Evolutionary conservation across 106 monocot genomes (phyloP).

Genomic region (Dendrobium nobile): DNA sequence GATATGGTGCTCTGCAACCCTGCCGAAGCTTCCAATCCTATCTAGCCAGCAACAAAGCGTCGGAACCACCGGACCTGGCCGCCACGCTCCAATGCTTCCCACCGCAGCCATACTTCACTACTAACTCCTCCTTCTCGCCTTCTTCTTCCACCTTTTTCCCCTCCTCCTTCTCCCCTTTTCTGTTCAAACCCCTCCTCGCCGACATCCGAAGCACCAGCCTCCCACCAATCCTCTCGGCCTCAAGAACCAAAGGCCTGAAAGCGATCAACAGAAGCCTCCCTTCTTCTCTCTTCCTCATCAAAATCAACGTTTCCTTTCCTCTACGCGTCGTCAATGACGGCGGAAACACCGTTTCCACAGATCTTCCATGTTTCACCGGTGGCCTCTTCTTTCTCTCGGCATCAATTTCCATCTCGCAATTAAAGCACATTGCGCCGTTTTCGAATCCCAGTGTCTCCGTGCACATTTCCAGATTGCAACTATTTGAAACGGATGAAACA

Average conservation of each 20-base stretch:
- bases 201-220: slow-evolving; percentile 7
- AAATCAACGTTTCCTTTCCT: neutral
- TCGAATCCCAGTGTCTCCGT: slow-evolving; percentile 3
- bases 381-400: neutral
- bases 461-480: neutral
- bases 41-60: neutral
- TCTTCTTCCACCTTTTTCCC: neutral
- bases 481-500: neutral
- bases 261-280: slow-evolving; percentile 13
- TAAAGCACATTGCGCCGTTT: neutral
- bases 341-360: neutral
- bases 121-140: neutral
- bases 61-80: neutral
- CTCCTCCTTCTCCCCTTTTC: neutral
- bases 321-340: slow-evolving; percentile 1
- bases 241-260: neutral
- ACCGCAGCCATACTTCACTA: too few relatives aligned
- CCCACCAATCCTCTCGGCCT: slow-evolving; percentile 10
- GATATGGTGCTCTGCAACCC: too few relatives aligned
- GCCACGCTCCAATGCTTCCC: neutral
- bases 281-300: slow-evolving; percentile 4
- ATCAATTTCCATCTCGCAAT: neutral
- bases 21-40: too few relatives aligned
- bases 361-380: neutral
- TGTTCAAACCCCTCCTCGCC: neutral